Conservation (phyloP, 495 filamentous ascomycete species). For the Platismatia glauca region DNA sequence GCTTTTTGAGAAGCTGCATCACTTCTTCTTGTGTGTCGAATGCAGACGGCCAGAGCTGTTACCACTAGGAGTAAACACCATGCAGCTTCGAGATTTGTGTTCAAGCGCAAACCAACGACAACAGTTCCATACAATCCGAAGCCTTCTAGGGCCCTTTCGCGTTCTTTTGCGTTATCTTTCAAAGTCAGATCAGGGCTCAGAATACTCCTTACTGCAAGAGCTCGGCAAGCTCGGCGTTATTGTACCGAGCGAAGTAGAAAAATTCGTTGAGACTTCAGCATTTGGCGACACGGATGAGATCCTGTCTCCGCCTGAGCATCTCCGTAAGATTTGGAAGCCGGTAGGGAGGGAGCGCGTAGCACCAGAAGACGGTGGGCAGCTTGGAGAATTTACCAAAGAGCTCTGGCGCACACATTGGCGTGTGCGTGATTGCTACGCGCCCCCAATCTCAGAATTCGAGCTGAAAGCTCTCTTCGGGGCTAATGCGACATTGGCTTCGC, state of each 20-base stretch:
- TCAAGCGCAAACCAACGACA: constrained; percentile 1
- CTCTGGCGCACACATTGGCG: constrained; percentile 8
- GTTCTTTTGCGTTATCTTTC: constrained; percentile 4
- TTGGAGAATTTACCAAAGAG: constrained; percentile 2
- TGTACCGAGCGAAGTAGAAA: not conserved
- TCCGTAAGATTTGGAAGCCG: constrained; percentile 9
- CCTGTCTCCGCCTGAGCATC: constrained; percentile 7
- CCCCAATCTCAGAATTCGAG: not conserved
- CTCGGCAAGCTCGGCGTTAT: constrained; percentile 4
- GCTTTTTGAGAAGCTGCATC: not conserved
- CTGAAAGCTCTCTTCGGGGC: not conserved
- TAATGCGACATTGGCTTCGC: not conserved
- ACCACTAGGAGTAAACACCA: not conserved
- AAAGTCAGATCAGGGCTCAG: not conserved
- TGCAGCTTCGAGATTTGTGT: not conserved
- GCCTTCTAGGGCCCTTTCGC: constrained; percentile 1
- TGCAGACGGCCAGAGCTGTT: not conserved
- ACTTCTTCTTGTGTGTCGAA: not conserved
- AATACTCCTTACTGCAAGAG: constrained; percentile 4
- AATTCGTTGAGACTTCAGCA: constrained; percentile 3
- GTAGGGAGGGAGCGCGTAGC: constrained; percentile 4
- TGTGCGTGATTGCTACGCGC: not conserved
- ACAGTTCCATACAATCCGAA: constrained; percentile 9
- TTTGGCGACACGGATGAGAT: constrained; percentile 13
- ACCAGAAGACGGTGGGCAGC: constrained; percentile 2